Evolutionary conservation across 495 filamentous ascomycete genomes (phyloP), one percentile per base, ranked within the genome.

Genomic region (Cenococcum geophilum): DNA sequence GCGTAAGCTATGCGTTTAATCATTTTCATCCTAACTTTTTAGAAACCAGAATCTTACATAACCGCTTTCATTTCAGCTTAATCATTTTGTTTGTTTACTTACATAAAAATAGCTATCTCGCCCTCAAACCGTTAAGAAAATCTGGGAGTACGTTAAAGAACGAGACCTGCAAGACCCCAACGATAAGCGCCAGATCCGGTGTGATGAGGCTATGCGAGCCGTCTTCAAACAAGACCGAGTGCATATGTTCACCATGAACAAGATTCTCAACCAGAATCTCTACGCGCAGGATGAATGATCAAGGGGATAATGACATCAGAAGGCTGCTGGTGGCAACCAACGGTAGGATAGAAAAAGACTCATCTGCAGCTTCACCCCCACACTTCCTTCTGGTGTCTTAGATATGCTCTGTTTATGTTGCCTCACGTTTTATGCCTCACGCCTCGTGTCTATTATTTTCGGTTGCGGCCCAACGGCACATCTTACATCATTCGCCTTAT

Each of bases 211-310:
- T 51, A 84, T 98, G 85, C 83, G 88, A 36, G 84, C 86, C 1
- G 88, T 98, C 2, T 97, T 98, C 78, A 92, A 92, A 71, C 82
- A 86, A 66, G 87, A 91, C 61, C 88, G 83, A 65, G 86, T 98
- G 37, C 89, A 97, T 68, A 98, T 98, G 95, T 97, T 98, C 70
- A 91, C 89, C 45, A 96, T 97, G 91, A 97, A 93, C 76, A 89
- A 89, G 73, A 82, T 89, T 21, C 79, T 89, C 12, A 82, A 80
- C 58, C 78, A 84, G 69, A 85, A 89, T 63, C 72, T 89, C 61
- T 89, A 84, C 67, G 80, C 77, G 37, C 74, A 76, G 37, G 85
- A 86, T 55, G 86, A 88, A 75, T 86, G 47, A 65, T 11, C 25
- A 32, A 11, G n/a, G 37, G 18, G 16, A 58, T 47, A 25, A 8